phyloP scores from a whole-genome alignment of 2,329 filamentous ascomycete genomes.

The Apiospora pterosperma region DNA sequence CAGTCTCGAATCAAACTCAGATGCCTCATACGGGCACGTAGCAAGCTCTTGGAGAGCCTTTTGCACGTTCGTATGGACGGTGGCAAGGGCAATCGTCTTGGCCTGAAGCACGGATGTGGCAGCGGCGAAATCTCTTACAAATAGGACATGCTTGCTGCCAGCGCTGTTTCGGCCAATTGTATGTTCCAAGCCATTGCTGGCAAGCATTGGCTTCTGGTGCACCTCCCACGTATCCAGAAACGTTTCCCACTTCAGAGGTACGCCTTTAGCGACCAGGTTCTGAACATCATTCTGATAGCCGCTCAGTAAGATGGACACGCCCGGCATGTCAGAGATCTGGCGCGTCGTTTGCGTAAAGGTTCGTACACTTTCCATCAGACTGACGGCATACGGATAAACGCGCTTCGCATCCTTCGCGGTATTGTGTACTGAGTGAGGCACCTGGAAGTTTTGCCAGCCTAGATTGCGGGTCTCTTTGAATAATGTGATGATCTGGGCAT shows the following conservation, averaged over 20 bases:
- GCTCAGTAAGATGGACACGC: conserved; percentile 82
- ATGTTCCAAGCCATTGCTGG: conserved; percentile 58
- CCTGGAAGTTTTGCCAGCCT: conserved; percentile 89
- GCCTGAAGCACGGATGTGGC: conserved; percentile 84
- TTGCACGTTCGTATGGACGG: conserved; percentile 77
- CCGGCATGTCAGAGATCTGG: conserved; percentile 79
- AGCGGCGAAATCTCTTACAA: conserved; percentile 88
- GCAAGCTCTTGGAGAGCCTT: conserved; percentile 80
- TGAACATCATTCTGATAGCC: conserved; percentile 93
- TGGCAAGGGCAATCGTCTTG: conserved; percentile 76
- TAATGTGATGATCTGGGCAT: conserved; percentile 91
- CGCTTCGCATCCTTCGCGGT: conserved; percentile 98
- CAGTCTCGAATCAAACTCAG: conserved; percentile 76
- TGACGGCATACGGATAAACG: conserved; percentile 96
- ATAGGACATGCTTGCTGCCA: conserved; percentile 94
- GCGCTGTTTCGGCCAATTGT: conserved; percentile 51
- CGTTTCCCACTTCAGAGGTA: conserved; percentile 93
- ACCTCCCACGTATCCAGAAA: conserved; percentile 97
- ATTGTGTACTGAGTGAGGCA: conserved; percentile 91
- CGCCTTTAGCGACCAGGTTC: conserved; percentile 75
- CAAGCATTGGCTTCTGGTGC: conserved; percentile 62
- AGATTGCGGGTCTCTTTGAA: conserved; percentile 99
- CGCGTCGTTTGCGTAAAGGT: conserved; percentile 87
- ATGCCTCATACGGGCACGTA: conserved; percentile 75
- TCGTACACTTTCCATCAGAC: conserved; percentile 96